Base-by-base conservation (phyloP, 192 early-diverging fungal species). In the Podila epicladia region DNA sequence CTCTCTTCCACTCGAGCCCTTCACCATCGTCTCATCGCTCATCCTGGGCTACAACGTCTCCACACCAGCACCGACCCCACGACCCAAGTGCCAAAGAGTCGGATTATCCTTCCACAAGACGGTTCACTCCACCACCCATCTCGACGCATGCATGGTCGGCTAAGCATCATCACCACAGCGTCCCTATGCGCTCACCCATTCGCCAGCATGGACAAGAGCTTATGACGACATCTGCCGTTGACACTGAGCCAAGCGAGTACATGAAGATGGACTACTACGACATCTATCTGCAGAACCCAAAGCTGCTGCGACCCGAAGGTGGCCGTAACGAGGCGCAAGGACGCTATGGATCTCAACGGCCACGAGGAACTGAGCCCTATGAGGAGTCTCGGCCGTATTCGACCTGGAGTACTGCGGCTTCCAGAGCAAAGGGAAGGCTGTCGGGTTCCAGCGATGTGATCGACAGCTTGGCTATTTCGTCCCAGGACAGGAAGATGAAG, bases 251-350 rank as follows among this genome's bases (percentile, higher is more conserved):
- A 9, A 77, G 75, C 58, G 66, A 57, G 12, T 72, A 58, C 32
- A 37, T 79, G 53, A 79, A 79, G 37, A 72, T 79, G 75, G 65
- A 79, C 29, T 79, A 61, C 29, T 79, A 72, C 32, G 60, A 65
- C 61, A 71, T 79, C 31, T 79, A 72, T 53, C 70, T 63, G 3
- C 58, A 67, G 31, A 74, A 71, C 45, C 75, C 75, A n/a, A 65
- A 62, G 41, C 60, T 79, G 0, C 53, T 79, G 2, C 69, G 75
- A 33, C 75, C 75, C 13, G 50, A 79, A 19, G 75, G 75, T 4
- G 75, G 75, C 4, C 69, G 70, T 9, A 41, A 50, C 15, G 75
- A 79, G 19, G 75, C 71, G 22, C 55, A 33, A 49, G 22, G 63
- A 60, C 62, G 50, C 24, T 50, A 41, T 20, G 51, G 31, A 7